Base-by-base conservation (phyloP, 768 basidiomycete species). In the Collybia nuda region DNA sequence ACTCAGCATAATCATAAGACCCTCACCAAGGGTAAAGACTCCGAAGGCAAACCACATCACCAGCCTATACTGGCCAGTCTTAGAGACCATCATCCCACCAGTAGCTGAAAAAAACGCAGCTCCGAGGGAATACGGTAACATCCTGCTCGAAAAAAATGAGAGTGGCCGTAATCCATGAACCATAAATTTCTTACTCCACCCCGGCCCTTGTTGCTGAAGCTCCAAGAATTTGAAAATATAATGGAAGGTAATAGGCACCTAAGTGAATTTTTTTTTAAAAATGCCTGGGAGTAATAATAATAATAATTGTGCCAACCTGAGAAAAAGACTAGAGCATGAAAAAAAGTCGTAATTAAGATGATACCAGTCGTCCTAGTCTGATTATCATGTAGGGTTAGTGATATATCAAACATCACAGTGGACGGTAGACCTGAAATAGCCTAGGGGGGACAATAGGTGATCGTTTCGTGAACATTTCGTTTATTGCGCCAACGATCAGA, bases 211-310 rank as follows among this genome's bases (percentile, higher is more conserved):
- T 90, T 5, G 89, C 87, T 6, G 86, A 86, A 0, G 87, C 75
- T 0, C 90, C 90, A 11, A 90, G 76, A 2, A 86, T 79, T 70
- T 93, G 90, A 67, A 77, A 93, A 62, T 86, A 93, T 2, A 91
- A 62, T 1, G 90, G 89, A 6, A 92, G 74, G 57, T 90, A 90
- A 60, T 71, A 86, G 39, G 81, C 78, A 24, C 76, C 78, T 77
- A 35, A 39, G 3, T 7, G 1, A 29, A 28, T 32, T 21, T 32
- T n/a, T n/a, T n/a, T n/a, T n/a, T n/a, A n/a, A n/a, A n/a, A n/a
- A 39, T 50, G 36, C 14, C 35, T 29, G 14, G 26, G 23, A n/a
- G 41, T 17, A 38, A 8, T 9, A 38, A 19, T 19, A 14, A 28
- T 9, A 19, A 38, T 8, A 26, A 21, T 9, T 7, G 6, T 26